Percentiles rank a stretch among this genome's conserved stretches.
These are phyloP conservation scores for Solanum arcanum DNA, from an alignment of 257 asterid species.

Conservation along the genomic window DNA sequence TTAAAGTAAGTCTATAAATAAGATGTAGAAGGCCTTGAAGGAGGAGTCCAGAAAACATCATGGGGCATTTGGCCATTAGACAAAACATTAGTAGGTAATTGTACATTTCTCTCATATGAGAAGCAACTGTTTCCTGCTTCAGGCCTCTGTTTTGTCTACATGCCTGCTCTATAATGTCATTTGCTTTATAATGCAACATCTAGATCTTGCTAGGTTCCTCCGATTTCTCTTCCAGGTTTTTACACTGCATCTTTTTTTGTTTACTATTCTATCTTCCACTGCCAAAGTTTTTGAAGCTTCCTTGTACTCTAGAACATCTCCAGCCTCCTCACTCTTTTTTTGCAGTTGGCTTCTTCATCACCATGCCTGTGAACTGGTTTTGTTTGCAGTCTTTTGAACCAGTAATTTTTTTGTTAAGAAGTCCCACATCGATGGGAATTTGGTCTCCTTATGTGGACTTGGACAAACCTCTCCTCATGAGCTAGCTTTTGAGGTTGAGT, in stretches of 20 bases:
- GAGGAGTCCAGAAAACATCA: not conserved
- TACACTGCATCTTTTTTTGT: not conserved
- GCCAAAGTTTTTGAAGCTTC: not conserved
- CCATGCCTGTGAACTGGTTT: not conserved
- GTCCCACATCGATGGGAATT: no score
- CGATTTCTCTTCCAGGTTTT: not conserved
- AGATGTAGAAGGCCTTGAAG: not conserved
- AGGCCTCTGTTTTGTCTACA: not conserved
- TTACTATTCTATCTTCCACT: not conserved
- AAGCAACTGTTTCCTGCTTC: not conserved
- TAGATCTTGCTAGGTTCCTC: not conserved
- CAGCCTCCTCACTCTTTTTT: not conserved
- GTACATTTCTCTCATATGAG: not conserved
- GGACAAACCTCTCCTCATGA: no score
- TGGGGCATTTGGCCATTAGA: not conserved
- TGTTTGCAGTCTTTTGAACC: not conserved
- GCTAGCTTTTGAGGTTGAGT: no score
- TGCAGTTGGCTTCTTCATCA: not conserved
- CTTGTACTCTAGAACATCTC: not conserved
- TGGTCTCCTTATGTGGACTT: no score
- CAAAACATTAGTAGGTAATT: not conserved
- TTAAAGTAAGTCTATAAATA: not conserved
- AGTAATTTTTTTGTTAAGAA: not conserved
- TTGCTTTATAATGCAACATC: not conserved
- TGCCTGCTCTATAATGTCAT: not conserved